These are phyloP conservation scores for Sporisorium graminicola DNA, from an alignment of 1,284 basidiomycete genomes.

Conservation along the genomic window DNA sequence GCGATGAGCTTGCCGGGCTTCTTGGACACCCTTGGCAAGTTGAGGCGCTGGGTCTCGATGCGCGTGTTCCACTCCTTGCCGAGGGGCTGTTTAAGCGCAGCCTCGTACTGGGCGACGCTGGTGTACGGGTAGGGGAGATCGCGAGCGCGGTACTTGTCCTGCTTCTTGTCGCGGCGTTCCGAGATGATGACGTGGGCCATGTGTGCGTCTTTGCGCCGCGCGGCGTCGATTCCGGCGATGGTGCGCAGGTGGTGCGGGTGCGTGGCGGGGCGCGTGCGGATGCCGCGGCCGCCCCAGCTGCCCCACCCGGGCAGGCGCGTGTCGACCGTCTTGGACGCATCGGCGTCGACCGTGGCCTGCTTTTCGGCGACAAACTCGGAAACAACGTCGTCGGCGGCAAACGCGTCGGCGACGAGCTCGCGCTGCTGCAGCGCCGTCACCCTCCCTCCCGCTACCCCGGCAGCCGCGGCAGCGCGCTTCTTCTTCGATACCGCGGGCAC, in stretches of 20 bases:
- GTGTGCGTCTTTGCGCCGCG: slow-evolving; percentile 82
- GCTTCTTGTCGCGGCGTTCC: slow-evolving; percentile 93
- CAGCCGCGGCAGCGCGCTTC: neutral
- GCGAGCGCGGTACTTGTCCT: slow-evolving; percentile 84
- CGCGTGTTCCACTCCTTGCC: slow-evolving; percentile 95
- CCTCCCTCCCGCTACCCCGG: neutral
- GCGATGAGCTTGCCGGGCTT: slow-evolving; percentile 61
- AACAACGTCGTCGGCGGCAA: slow-evolving; percentile 95
- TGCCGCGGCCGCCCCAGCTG: slow-evolving; percentile 87
- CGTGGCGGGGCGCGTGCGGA: slow-evolving; percentile 63
- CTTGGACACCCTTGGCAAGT: slow-evolving; percentile 60
- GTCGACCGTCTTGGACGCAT: slow-evolving; percentile 85
- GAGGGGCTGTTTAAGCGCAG: slow-evolving; percentile 81
- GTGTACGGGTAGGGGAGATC: slow-evolving; percentile 92
- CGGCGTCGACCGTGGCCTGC: slow-evolving; percentile 80
- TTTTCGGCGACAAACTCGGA: slow-evolving; percentile 89
- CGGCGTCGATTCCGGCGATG: slow-evolving; percentile 78
- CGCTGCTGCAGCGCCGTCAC: slow-evolving; percentile 74
- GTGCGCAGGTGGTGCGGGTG: slow-evolving; percentile 11
- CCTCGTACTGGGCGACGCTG: slow-evolving; percentile 87
- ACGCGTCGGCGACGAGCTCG: slow-evolving; percentile 91
- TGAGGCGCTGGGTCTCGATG: slow-evolving; percentile 82
- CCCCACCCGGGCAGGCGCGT: slow-evolving; percentile 93
- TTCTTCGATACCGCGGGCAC: neutral
- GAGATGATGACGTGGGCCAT: slow-evolving; percentile 92